Conservation (phyloP, 768 basidiomycete genomes). For the Tylopilus subfusipes region DNA sequence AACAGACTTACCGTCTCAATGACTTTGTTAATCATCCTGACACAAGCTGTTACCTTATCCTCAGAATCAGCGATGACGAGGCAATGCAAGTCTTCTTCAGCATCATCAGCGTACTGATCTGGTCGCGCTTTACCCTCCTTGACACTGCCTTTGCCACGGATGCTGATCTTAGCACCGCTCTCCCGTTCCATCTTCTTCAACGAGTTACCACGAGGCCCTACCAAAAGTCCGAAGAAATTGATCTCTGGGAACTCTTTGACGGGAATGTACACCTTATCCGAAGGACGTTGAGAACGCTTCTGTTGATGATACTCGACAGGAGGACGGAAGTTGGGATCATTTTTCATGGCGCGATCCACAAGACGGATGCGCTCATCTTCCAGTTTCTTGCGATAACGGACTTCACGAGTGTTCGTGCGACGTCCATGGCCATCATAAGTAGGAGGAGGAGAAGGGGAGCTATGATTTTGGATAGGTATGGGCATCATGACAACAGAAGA, state of each 20-base stretch:
- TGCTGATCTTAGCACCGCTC: slow-evolving; percentile 97
- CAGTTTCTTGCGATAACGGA: slow-evolving; percentile 94
- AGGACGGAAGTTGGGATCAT: slow-evolving; percentile 96
- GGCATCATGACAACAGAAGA: background rate
- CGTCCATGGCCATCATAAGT: slow-evolving; percentile 98
- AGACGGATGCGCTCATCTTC: slow-evolving; percentile 90
- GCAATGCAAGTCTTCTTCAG: slow-evolving; percentile 98
- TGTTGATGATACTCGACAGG: slow-evolving; percentile 96
- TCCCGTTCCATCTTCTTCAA: slow-evolving; percentile 99
- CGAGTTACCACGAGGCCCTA: slow-evolving; percentile 98
- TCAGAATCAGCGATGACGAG: slow-evolving; percentile 90
- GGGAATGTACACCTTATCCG: slow-evolving; percentile 98
- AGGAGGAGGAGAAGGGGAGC: slow-evolving; percentile 95
- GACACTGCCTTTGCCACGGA: slow-evolving; percentile 96
- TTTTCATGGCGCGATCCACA: slow-evolving; percentile 95
- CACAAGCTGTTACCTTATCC: slow-evolving; percentile 88
- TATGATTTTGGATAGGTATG: slow-evolving; percentile 32
- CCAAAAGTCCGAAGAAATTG: slow-evolving; percentile 98
- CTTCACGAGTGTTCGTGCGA: slow-evolving; percentile 96
- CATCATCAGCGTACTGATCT: slow-evolving; percentile 92
- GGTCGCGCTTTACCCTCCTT: slow-evolving; percentile 98
- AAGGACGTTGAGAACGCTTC: slow-evolving; percentile 89
- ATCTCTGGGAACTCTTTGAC: slow-evolving; percentile 99
- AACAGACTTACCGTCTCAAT: slow-evolving; percentile 83
- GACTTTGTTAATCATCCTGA: slow-evolving; percentile 93